Evolutionary conservation across 1,284 basidiomycete species (phyloP).

Genomic region (Irpex sp.): DNA sequence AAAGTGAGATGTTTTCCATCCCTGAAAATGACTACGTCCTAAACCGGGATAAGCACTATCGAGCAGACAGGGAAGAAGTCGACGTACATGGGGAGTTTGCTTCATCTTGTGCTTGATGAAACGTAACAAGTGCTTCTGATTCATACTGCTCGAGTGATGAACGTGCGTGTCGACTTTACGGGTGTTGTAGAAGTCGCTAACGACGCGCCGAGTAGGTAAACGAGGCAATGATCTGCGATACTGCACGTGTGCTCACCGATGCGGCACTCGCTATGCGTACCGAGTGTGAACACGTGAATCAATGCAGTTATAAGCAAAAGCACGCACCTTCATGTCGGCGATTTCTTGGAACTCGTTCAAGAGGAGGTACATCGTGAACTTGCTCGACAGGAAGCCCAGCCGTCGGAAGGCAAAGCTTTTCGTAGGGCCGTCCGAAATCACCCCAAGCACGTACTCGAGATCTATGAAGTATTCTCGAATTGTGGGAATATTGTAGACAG

Average conservation of each 20-base stretch:
- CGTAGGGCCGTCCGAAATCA: slow-evolving; percentile 91
- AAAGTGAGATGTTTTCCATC: slow-evolving; percentile 90
- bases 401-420: slow-evolving; percentile 95
- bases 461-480: slow-evolving; percentile 96
- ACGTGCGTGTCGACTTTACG: slow-evolving; percentile 99
- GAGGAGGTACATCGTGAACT: slow-evolving; percentile 92
- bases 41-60: neutral
- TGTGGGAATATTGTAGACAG: slow-evolving; percentile 78
- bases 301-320: slow-evolving; percentile 14
- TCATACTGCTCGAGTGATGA: slow-evolving; percentile 98
- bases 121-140: slow-evolving; percentile 98
- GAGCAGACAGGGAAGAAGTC: neutral
- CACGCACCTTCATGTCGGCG: slow-evolving; percentile 89
- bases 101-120: slow-evolving; percentile 99
- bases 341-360: slow-evolving; percentile 95
- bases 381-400: slow-evolving; percentile 91
- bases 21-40: slow-evolving; percentile 96
- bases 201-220: neutral
- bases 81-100: slow-evolving; percentile 63
- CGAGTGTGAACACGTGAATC: neutral
- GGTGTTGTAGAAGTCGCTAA: slow-evolving; percentile 96
- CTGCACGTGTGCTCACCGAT: slow-evolving; percentile 44
- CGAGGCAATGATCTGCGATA: neutral
- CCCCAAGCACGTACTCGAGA: slow-evolving; percentile 85
- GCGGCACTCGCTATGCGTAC: slow-evolving; percentile 57